Evolutionary conservation across 2,329 filamentous ascomycete species (phyloP), one percentile per base, ranked within the genome.

Genomic region (Neopestalotiopsis sp.): DNA sequence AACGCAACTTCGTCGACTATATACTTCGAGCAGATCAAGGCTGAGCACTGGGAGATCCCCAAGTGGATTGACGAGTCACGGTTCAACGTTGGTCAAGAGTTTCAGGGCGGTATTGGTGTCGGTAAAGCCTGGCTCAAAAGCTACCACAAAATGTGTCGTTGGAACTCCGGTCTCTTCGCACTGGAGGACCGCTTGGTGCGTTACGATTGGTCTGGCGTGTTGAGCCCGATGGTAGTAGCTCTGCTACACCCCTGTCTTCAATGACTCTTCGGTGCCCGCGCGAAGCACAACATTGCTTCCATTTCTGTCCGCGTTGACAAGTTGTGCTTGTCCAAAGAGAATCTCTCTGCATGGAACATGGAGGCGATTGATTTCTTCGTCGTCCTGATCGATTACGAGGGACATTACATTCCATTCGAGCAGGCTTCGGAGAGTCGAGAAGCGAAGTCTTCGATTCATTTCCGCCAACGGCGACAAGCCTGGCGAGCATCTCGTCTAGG

Each of bases 141-240:
- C 68, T 92, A 93, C 77, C 91, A 93, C 75, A 89, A 94, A 76
- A 93, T 93, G 88, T 93, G 90, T 75, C 88, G 92, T 61, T 96
- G 93, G 93, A 95, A 94, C 79, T 92, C 90, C 71, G 93, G 93
- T 68, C 85, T 93, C 76, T 95, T 97, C 84, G 94, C 94, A 78
- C 88, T 91, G 67, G 93, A 97, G 78, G 89, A 91, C 0, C 90
- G 91, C 1, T 86, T 97, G 60, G 82, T 87, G 68, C 72, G 82
- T 28, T 89, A 88, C 71, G 84, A 89, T 67, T 90, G 84, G 83
- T 90, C 75, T 89, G 87, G 88, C 83, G 85, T 71, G 83, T 90
- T 12, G 87, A 90, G 72, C 88, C 88, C 62, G 86, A 88, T 68
- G 88, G 89, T 78, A 83, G 85, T 79, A 40, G 58, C 24, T 24